Evolutionary conservation across 768 basidiomycete species (phyloP), one percentile per base, ranked within the genome.

Genomic region (Suillus subalutaceus): DNA sequence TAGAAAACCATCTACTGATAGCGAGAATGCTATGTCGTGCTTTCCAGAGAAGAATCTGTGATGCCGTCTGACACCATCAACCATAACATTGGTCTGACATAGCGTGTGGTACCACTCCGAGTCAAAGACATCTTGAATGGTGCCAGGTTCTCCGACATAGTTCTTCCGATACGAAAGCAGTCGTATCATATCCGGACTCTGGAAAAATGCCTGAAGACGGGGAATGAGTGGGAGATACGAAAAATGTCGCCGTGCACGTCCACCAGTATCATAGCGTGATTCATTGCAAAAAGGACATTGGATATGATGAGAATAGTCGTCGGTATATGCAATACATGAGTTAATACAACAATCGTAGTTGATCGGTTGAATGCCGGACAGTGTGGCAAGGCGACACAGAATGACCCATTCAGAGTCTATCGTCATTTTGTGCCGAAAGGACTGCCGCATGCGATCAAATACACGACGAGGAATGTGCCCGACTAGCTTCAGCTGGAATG

Each of bases 201-300:
- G 60, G 40, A 72, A 77, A 38, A 69, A 67, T 1, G 70, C 74
- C 55, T 71, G 61, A 9, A 84, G 77, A 3, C 74, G 78, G 4
- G 77, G 79, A 32, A 32, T 32, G 30, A 32, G 30, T 32, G 30
- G 30, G 30, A 32, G 60, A 65, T 84, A 83, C 3, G 66, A 64
- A 67, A 81, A 83, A 3, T 62, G 58, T 41, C 69, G 30, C 30
- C 72, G 65, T 1, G 81, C 71, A 40, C 68, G 71, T 0, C 72
- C 71, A 43, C 62, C 48, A 32, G 63, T 1, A 50, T 72, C 53
- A 59, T 55, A 75, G 1, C 78, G 73, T 13, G 77, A n/a, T 53
- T 72, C 70, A 0, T 74, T 56, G 71, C 83, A 85, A 68, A 72
- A 72, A 1, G 78, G 78, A 64, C 84, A 86, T 20, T 18, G 7